Evolutionary conservation across 306 rosid species (phyloP).

Genomic region (Fagus sylvatica): DNA sequence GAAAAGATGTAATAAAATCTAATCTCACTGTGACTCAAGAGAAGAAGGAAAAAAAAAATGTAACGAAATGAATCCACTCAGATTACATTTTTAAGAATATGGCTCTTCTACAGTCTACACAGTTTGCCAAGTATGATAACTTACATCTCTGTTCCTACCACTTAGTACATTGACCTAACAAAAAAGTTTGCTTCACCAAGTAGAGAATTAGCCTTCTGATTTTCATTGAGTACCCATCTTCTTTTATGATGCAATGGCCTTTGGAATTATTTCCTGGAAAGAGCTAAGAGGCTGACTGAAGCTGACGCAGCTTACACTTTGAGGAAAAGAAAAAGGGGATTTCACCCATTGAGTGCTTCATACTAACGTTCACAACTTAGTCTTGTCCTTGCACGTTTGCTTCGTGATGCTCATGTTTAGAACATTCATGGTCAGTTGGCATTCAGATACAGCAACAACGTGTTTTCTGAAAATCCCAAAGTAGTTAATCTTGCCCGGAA

Average conservation of each 20-base stretch:
- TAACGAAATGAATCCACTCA: not conserved
- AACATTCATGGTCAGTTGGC: conserved; percentile 42
- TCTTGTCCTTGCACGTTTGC: conserved; percentile 53
- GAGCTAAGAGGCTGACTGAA: too few relatives aligned
- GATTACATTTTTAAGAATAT: not conserved
- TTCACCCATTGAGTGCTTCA: not conserved
- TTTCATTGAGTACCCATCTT: not conserved
- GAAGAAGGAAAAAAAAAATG: not conserved
- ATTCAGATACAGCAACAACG: conserved; percentile 44
- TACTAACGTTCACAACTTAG: conserved; percentile 40
- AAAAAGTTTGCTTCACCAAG: not conserved
- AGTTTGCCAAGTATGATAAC: not conserved
- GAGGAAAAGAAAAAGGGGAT: not conserved
- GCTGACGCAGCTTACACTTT: not conserved
- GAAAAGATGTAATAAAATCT: not conserved
- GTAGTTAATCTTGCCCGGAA: conserved; percentile 55
- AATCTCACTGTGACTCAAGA: too few relatives aligned
- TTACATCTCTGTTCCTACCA: not conserved
- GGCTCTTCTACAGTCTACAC: not conserved
- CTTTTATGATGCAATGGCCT: not conserved
- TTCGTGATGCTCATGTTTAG: conserved; percentile 38
- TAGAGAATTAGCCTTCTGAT: not conserved
- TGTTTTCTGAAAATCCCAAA: conserved; percentile 65
- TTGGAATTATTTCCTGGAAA: not conserved
- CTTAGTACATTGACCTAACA: not conserved